Evolutionary conservation across 305 asterid species (phyloP), one percentile per base, ranked within the genome.

Genomic region (Ajuga reptans): DNA sequence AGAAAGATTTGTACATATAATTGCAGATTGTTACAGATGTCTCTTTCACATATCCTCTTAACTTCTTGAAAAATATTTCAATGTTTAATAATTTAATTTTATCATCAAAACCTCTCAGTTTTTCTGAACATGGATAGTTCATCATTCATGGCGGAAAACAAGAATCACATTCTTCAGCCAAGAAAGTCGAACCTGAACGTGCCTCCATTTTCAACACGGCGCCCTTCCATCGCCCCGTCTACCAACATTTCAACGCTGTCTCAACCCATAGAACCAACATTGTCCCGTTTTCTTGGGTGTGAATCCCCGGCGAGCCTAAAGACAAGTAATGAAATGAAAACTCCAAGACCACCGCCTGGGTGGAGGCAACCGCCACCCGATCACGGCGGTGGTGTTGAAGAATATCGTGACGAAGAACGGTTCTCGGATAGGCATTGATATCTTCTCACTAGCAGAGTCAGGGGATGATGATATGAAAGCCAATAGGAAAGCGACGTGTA

Each of bases 251-350:
- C 47, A 4, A 37, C 57, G 59, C 72, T 12, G 8, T 37, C 66
- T 46, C 60, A 29, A 4, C 12, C 70, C 47, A 24, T 18, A 34
- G 60, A 41, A 53, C 66, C 51, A 74, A 72, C 50, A 80, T 87
- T 75, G 86, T 87, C 34, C 95, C 96, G 5, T 90, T 90, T 68
- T 90, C 91, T 15, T 87, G 95, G 91, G 95, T 86, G 67, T 75
- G 81, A 72, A 76, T 72, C 45, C 90, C 96, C 0, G 95, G 90
- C 14, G 84, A 85, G 77, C 95, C 95, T 3, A 87, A 87, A 59
- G 80, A 81, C 67, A 43, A 41, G 14, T 61, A 64, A 0, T 5
- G 43, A 11, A 50, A 17, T 7, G 78, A 75, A 3, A 45, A n/a
- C 1, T 24, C 92, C 96, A 10, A 80, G 68, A 71, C 80, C 75